Evolutionary conservation across 805 yeast genomes (phyloP), one percentile per base, ranked within the genome.

Genomic region (Wickerhamomyces queroliae): DNA sequence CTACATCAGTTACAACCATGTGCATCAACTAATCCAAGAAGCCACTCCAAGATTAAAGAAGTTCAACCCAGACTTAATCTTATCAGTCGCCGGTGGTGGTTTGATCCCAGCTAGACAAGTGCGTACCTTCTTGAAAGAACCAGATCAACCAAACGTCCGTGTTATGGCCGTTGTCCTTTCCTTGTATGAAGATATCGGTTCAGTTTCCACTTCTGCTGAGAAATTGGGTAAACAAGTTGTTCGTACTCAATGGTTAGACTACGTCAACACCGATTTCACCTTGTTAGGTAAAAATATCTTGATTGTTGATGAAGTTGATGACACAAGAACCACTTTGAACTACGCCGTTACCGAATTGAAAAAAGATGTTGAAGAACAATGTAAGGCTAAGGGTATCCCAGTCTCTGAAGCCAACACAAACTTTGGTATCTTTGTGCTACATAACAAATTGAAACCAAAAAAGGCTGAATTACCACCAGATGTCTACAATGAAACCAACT

Each of bases 11-110:
- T 84, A 84, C 72, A 83, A 84, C 64, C 82, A 83, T 60, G 78
- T 84, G 22, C 95, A 84, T 59, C 85, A 83, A 61, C 64, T 80
- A 49, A 79, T 85, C 61, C 84, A 79, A 55, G 73, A 69, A 45
- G 58, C 71, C 13, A 80, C 89, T 13, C 77, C 70, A 40, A 74
- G 71, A 47, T 74, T 84, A 59, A 79, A 78, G 60, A 63, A 66
- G 21, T 82, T 87, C 69, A 78, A 86, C 52, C 95, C 96, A 29
- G 95, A 90, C 62, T 72, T 87, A 43, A 86, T 90, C 64, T 86
- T 91, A 46, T 97, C 98, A 50, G 88, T 91, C 55, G 99, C 95
- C 56, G 96, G 96, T 53, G 96, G 99, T 59, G 99, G 98, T 2
- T 87, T 91, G 63, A 93, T 91, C 42, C 99, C 98, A 21, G 97